phyloP scores from a whole-genome alignment of 768 basidiomycete genomes.

The Psilocybe azurescens region DNA sequence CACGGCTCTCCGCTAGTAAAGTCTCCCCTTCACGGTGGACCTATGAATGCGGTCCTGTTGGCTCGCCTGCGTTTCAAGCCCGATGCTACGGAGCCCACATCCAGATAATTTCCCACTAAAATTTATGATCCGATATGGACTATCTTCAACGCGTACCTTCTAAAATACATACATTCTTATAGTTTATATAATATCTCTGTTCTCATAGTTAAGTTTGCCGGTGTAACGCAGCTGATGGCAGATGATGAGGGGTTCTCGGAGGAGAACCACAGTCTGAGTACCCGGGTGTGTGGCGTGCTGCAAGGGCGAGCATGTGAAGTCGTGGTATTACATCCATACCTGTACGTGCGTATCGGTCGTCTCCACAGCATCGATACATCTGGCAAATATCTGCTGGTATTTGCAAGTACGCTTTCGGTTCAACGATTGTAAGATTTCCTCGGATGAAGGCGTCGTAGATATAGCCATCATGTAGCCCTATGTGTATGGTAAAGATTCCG shows the following conservation, averaged over 20 bases:
- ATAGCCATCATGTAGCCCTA: no score
- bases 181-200: neutral
- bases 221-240: neutral
- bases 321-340: no score
- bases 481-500: no score
- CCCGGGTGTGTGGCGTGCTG: no score
- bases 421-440: no score
- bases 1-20: constrained; percentile 51
- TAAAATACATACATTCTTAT: neutral
- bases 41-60: constrained; percentile 66
- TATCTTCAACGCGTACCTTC: neutral
- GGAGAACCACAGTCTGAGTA: neutral
- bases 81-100: constrained; percentile 61
- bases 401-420: no score
- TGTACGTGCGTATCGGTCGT: no score
- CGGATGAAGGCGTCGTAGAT: no score
- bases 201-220: neutral
- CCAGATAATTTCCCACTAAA: constrained; percentile 15
- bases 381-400: no score
- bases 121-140: neutral
- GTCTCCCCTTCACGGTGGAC: constrained; percentile 53
- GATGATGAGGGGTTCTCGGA: neutral
- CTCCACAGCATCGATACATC: no score
- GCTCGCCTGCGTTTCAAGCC: constrained; percentile 71
- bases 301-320: no score